Percentiles rank a stretch among this genome's conserved stretches.
Evolutionary conservation across 768 basidiomycete species (phyloP).

Genomic region (Amanita pallidorosea): DNA sequence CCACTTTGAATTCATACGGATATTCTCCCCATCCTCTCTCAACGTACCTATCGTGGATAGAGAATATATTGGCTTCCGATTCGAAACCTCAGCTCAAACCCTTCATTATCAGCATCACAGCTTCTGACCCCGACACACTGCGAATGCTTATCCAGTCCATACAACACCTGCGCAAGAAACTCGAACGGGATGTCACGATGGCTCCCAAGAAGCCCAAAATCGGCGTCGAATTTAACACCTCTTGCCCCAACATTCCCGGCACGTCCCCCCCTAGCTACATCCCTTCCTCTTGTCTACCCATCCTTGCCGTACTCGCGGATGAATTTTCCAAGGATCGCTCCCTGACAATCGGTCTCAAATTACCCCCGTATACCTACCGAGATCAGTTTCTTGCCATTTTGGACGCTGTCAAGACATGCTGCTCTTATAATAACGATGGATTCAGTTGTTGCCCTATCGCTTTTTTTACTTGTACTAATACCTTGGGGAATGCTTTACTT

Average conservation of each 20-base stretch:
- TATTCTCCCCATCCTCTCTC: slow-evolving; percentile 72
- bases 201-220: slow-evolving; percentile 24
- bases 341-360: slow-evolving; percentile 64
- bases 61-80: slow-evolving; percentile 31
- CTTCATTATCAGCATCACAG: slow-evolving; percentile 73
- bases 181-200: slow-evolving; percentile 14
- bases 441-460: slow-evolving; percentile 35
- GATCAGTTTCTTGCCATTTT: slow-evolving; percentile 52
- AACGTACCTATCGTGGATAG: slow-evolving; percentile 57
- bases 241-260: slow-evolving; percentile 69
- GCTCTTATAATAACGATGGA: not conserved
- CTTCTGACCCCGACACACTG: slow-evolving; percentile 42
- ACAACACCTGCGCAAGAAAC: slow-evolving; percentile 41
- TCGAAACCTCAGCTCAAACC: slow-evolving; percentile 25
- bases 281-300: slow-evolving; percentile 34
- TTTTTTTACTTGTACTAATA: slow-evolving; percentile 76
- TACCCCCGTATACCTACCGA: slow-evolving; percentile 62
- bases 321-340: slow-evolving; percentile 37
- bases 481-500: slow-evolving; percentile 59
- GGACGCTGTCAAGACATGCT: slow-evolving; percentile 22
- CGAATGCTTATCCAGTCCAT: slow-evolving; percentile 46
- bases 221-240: slow-evolving; percentile 75
- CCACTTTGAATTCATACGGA: slow-evolving; percentile 80
- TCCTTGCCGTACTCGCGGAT: slow-evolving; percentile 45
- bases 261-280: slow-evolving; percentile 60